Evolutionary conservation across 441 rosid genomes (phyloP).

Genomic region (Erysimum cheiri): DNA sequence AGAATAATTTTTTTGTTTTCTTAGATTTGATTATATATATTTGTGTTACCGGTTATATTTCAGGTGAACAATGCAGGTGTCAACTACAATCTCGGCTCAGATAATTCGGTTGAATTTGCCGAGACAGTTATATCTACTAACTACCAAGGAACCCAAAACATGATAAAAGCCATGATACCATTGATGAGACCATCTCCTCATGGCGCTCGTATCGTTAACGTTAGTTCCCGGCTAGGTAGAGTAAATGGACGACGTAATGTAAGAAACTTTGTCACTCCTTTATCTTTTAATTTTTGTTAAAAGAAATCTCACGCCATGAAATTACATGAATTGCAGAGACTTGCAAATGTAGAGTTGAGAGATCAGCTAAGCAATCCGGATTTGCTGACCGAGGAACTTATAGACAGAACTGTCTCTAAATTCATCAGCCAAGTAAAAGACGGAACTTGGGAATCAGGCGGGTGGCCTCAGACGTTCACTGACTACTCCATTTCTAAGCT

Average conservation of each 20-base stretch:
- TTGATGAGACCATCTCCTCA: conserved; percentile 76
- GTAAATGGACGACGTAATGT: conserved; percentile 81
- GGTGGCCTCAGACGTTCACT: conserved; percentile 83
- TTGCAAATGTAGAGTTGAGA: conserved; percentile 64
- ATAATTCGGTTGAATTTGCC: conserved; percentile 76
- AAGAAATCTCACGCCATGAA: background rate
- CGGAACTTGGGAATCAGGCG: conserved; percentile 77
- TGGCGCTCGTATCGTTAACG: conserved; percentile 84
- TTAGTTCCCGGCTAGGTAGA: conserved; percentile 86
- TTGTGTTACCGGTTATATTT: conserved; percentile 32
- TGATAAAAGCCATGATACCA: conserved; percentile 83
- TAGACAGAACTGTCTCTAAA: conserved; percentile 58
- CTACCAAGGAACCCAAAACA: conserved; percentile 77
- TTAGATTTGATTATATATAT: conserved; percentile 14
- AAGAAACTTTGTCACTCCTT: conserved; percentile 44
- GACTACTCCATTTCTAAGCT: conserved; percentile 93
- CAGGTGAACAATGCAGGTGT: conserved; percentile 98
- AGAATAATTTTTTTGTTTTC: background rate
- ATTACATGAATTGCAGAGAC: conserved; percentile 68
- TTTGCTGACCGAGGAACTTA: conserved; percentile 66
- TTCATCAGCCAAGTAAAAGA: conserved; percentile 79
- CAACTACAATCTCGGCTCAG: conserved; percentile 74
- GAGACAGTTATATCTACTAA: conserved; percentile 67
- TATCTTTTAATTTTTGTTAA: background rate
- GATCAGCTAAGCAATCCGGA: conserved; percentile 61